Conservation (phyloP, 768 basidiomycete genomes). For the Rhodosporidiobolus odoratus region DNA sequence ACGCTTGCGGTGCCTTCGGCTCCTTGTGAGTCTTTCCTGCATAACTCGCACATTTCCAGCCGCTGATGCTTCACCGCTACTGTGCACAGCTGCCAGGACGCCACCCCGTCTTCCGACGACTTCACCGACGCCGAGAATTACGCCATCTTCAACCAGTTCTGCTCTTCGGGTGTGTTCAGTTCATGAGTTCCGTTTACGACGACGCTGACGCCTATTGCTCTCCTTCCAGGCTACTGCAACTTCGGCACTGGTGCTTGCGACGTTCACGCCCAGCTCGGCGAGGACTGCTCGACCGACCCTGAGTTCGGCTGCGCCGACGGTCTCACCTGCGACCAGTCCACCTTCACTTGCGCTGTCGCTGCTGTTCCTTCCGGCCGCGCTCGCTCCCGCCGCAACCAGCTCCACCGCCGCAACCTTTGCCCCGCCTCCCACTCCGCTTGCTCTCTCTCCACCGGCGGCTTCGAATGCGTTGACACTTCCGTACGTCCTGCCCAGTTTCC, state of each 20-base stretch:
- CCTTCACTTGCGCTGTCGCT: slow-evolving; percentile 2
- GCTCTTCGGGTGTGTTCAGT: slow-evolving; percentile 1
- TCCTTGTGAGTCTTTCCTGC: too few species aligned
- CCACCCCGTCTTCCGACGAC: not conserved
- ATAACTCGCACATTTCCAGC: too few species aligned
- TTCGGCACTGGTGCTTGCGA: slow-evolving; percentile 2
- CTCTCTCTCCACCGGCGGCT: not conserved
- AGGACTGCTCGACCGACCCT: slow-evolving; percentile 10
- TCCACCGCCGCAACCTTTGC: slow-evolving; percentile 8
- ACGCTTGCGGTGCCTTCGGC: slow-evolving; percentile 19
- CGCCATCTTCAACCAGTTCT: slow-evolving; percentile 24
- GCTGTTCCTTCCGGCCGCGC: slow-evolving; percentile 15
- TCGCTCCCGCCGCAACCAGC: slow-evolving; percentile 13
- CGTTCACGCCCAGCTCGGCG: slow-evolving; percentile 1
- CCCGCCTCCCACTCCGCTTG: not conserved
- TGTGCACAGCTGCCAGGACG: slow-evolving; percentile 28
- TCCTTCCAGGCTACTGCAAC: slow-evolving; percentile 23
- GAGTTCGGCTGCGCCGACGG: slow-evolving; percentile 9
- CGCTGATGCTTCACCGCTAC: too few species aligned
- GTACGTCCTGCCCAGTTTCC: not conserved
- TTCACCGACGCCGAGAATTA: slow-evolving; percentile 7
- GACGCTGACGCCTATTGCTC: too few species aligned
- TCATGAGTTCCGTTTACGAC: too few species aligned
- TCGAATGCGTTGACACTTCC: slow-evolving; percentile 19
- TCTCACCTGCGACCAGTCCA: not conserved